Base-by-base conservation (phyloP, 2,329 filamentous ascomycete species). In the Proliferodiscus dingleyae region DNA sequence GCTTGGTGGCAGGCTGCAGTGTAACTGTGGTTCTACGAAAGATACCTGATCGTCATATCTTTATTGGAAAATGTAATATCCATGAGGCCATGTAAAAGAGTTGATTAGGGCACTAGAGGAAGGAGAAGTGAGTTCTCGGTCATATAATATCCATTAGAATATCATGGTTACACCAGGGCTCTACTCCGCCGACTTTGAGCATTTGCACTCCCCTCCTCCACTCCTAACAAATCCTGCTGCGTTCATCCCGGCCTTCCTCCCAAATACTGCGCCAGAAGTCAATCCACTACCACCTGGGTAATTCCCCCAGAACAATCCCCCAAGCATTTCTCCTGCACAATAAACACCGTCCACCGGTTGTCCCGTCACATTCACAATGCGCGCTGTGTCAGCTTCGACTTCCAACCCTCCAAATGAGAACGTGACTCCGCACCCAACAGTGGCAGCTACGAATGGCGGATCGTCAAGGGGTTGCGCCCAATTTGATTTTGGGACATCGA, bases 371-470 rank as follows among this genome's bases (percentile, higher is more conserved):
- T 67, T 70, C 11, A 83, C 60, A 1, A 84, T 73, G 3, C 67
- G 68, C 2, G 73, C 70, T 0, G 75, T 81, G 19, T 75, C 61
- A 0, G 77, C 70, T 39, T 78, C 70, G 2, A 81, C 72, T 4
- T 71, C 69, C 5, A 85, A 62, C 0, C 82, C 81, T 1, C 81
- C 82, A 64, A 85, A 86, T 0, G 81, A 85, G 53, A 85, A 86
- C 0, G 81, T 85, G 13, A 86, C 73, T 1, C 83, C 82, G 37
- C 78, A 80, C 3, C 74, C 76, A 2, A 85, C 80, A 52, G 78
- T 77, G 37, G 85, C 74, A 1, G 81, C 81, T 19, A 81, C 62
- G 55, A 80, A 85, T 0, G 81, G 81, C 0, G 68, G 66, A 50
- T 75, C 60, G 29, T 73, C 69, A 6, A 86, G 54, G 0, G 81